Evolutionary conservation across 1,284 basidiomycete species (phyloP).

Genomic region (Ustilago loliicola): DNA sequence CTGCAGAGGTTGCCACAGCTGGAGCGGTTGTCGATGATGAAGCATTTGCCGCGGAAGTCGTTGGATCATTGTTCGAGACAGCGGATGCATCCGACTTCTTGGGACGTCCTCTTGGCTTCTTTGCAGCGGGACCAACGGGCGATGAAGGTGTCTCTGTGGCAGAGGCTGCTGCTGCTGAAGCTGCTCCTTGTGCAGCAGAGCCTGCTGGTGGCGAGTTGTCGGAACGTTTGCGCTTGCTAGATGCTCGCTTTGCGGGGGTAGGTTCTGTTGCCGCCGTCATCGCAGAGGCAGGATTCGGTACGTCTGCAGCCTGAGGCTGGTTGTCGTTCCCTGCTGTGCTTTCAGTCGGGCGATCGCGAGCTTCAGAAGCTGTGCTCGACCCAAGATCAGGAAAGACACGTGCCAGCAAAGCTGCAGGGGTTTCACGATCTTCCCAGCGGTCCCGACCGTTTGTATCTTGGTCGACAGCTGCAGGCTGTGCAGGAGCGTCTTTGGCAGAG

Average conservation of each 20-base stretch:
- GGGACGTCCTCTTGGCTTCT: slow-evolving; percentile 19
- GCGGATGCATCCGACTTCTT: slow-evolving; percentile 8
- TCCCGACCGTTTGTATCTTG: neutral
- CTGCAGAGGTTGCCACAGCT: neutral
- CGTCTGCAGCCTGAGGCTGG: neutral
- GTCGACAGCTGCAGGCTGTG: neutral
- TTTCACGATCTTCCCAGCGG: slow-evolving; percentile 17
- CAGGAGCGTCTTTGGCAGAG: neutral
- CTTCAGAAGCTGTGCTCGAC: neutral
- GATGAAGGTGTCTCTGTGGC: slow-evolving; percentile 9
- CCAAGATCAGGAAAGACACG: slow-evolving; percentile 2
- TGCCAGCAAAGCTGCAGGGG: slow-evolving; percentile 9
- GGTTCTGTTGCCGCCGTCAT: neutral
- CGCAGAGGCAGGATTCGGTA: neutral
- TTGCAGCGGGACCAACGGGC: slow-evolving; percentile 19
- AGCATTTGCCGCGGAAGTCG: neutral
- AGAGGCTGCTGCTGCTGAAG: slow-evolving; percentile 1
- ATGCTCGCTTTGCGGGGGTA: slow-evolving; percentile 2
- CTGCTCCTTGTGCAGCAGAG: neutral
- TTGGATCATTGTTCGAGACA: neutral
- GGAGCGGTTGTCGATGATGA: neutral
- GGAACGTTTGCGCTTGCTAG: slow-evolving; percentile 33
- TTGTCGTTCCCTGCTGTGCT: neutral
- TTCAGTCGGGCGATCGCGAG: neutral
- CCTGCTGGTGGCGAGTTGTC: slow-evolving; percentile 18